Evolutionary conservation across 1,284 basidiomycete species (phyloP), one percentile per base, ranked within the genome.

Genomic region (Cutaneotrichosporon dermatis): DNA sequence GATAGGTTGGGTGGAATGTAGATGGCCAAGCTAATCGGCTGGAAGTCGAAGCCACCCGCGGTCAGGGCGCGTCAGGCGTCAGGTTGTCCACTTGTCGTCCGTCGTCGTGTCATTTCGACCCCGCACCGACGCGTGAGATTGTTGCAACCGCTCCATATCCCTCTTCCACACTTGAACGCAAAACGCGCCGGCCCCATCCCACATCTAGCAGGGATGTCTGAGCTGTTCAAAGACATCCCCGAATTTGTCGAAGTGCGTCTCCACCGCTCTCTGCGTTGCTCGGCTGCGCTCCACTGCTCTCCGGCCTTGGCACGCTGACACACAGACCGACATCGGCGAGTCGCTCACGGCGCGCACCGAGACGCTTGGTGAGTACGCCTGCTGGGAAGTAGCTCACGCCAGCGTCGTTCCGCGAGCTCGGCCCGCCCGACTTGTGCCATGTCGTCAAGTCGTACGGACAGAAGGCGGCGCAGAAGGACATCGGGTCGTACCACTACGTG

Each of bases 361-460:
- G 78, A 88, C 87, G 59, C 83, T 99, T 62, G 87, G 92, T 94
- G 69, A 71, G 88, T 83, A 13, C 43, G 54, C 52, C 6, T 3
- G 12, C 25, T 33, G 7, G 34, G 7, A 40, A 45, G 11, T 40
- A 40, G n/a, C 56, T 53, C 6, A 52, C 49, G 16, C 0, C 62
- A 95, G 91, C 90, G 6, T 88, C 92, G 9, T 99, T 98, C 79
- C 85, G 94, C 45, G 95, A 99, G 80, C 86, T 99, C 16, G 95
- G 95, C 11, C 95, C 96, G 0, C 95, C 95, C 12, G 96, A 99
- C 77, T 80, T 99, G 41, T 95, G 92, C 70, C 93, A 99, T 80
- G 89, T 97, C 58, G 86, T 97, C 66, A 99, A 99, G 77, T 91
- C 86, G 49, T 89, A 88, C 0, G 92, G 92, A 11, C 55, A 62